Conservation (phyloP, 495 filamentous ascomycete species). For the Aspergillus coremiiformis region DNA sequence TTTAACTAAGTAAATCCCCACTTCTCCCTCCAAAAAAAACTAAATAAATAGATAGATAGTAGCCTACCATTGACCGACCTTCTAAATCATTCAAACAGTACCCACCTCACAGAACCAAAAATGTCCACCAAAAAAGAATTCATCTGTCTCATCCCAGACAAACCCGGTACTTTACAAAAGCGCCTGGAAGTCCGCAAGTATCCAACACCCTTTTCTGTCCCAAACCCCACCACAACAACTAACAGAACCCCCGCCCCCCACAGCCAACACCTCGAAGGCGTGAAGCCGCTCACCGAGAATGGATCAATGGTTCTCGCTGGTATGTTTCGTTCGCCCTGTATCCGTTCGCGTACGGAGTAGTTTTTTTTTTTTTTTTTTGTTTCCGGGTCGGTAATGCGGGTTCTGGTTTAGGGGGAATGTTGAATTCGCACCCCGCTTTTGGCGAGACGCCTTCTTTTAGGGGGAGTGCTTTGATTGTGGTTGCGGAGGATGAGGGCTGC, state of each 20-base stretch:
- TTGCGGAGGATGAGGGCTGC: slow-evolving; percentile 60
- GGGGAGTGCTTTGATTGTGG: slow-evolving; percentile 59
- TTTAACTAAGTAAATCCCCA: too few species aligned
- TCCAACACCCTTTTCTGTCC: slow-evolving; percentile 31
- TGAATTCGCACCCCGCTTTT: slow-evolving; percentile 58
- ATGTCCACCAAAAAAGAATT: slow-evolving; percentile 60
- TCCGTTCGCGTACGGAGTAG: background rate
- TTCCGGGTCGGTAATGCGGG: background rate
- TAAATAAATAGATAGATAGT: too few species aligned
- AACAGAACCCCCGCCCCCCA: background rate
- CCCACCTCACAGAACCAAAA: slow-evolving; percentile 7
- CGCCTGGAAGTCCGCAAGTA: slow-evolving; percentile 66
- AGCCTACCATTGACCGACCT: too few species aligned
- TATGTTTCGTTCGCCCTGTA: slow-evolving; percentile 17
- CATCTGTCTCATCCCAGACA: slow-evolving; percentile 79
- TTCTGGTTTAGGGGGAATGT: slow-evolving; percentile 47
- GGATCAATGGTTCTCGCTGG: slow-evolving; percentile 32
- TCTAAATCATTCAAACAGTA: background rate
- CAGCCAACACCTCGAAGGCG: slow-evolving; percentile 29
- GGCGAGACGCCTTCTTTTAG: slow-evolving; percentile 57
- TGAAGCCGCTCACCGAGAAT: slow-evolving; percentile 28
- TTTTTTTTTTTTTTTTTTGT: background rate
- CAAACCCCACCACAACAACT: background rate
- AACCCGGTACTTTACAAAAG: slow-evolving; percentile 55
- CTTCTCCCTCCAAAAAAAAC: too few species aligned